These are phyloP conservation scores for Ogataea trehaloabstinens DNA, from an alignment of 805 yeast genomes.

Conservation along the genomic window DNA sequence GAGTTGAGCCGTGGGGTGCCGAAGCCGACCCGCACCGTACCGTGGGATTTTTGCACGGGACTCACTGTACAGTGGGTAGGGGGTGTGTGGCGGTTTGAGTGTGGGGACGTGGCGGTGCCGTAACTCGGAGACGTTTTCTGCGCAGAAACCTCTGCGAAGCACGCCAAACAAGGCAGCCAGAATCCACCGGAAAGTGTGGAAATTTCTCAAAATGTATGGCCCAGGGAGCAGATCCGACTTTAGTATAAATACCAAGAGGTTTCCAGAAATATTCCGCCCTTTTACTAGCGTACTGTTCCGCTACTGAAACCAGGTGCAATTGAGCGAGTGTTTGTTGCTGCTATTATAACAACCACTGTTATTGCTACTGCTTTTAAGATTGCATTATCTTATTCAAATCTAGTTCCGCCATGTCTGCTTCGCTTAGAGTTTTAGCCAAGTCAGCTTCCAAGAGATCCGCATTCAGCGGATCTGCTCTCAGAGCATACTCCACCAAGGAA, in stretches of 20 bases:
- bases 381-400: not conserved
- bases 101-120: not conserved
- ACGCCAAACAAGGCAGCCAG: slow-evolving; percentile 1
- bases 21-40: no score
- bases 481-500: slow-evolving; percentile 40
- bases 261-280: not conserved
- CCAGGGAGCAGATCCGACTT: not conserved
- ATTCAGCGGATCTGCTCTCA: slow-evolving; percentile 20
- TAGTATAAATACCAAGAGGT: not conserved
- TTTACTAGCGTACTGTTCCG: not conserved
- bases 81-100: no score
- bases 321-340: slow-evolving; percentile 1
- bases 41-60: no score
- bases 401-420: slow-evolving; percentile 15
- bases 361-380: not conserved
- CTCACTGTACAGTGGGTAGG: no score
- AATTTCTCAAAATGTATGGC: not conserved
- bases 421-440: slow-evolving; percentile 31
- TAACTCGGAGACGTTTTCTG: not conserved
- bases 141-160: not conserved
- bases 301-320: not conserved
- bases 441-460: slow-evolving; percentile 24
- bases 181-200: not conserved
- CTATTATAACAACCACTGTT: not conserved
- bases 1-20: not conserved